phyloP scores from a whole-genome alignment of 177 flowering plant species.

The Vitis hybrid region DNA sequence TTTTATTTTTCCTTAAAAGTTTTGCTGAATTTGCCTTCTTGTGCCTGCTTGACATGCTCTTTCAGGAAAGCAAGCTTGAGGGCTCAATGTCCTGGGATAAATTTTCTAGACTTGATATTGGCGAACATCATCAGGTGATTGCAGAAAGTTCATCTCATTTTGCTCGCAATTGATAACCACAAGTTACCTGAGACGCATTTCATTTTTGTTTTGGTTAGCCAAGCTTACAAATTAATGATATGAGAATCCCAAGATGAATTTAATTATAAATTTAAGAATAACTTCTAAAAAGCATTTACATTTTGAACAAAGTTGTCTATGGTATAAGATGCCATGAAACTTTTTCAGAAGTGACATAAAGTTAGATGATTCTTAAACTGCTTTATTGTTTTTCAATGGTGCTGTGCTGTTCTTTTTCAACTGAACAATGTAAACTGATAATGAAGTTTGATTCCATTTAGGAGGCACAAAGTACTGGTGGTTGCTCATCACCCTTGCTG shows the following conservation, averaged over 20 bases:
- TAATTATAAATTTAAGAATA: too few species aligned
- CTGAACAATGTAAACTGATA: conserved; percentile 7
- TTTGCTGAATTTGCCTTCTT: neutral
- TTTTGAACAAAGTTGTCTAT: too few species aligned
- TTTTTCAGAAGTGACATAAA: neutral
- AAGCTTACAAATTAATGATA: too few species aligned
- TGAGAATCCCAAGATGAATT: too few species aligned
- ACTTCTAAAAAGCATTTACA: too few species aligned
- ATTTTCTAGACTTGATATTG: conserved; percentile 28
- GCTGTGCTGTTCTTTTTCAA: neutral
- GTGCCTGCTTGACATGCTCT: conserved; percentile 20
- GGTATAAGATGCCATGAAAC: too few species aligned
- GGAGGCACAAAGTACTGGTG: conserved; percentile 50
- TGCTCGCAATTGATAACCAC: neutral
- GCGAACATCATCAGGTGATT: conserved; percentile 34
- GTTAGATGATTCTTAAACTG: neutral
- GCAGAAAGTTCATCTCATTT: conserved; percentile 1
- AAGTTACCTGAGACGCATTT: too few species aligned
- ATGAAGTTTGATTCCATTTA: conserved; percentile 18
- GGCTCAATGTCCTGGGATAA: conserved; percentile 32
- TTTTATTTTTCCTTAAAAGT: neutral
- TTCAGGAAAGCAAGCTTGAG: conserved; percentile 37
- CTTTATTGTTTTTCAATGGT: conserved; percentile 1
- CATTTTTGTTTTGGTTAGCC: too few species aligned
- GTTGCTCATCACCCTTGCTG: conserved; percentile 30